Conservation (phyloP, 2,329 filamentous ascomycete genomes). For the Verticillium tricorpus region DNA sequence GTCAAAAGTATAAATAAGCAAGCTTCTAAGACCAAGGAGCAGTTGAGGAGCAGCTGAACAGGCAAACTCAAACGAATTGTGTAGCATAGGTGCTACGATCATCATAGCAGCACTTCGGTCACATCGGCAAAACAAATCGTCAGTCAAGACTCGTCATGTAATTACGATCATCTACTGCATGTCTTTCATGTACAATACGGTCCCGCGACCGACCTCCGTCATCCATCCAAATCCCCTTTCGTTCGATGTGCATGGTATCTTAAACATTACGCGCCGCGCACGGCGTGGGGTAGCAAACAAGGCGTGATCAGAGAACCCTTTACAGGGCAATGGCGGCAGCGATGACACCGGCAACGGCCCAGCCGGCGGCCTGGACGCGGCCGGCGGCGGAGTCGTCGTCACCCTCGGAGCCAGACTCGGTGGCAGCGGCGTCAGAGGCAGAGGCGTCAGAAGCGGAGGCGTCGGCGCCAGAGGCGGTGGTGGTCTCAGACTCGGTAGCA, state of each 20-base stretch:
- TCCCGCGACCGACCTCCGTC: background rate
- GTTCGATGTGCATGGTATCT: background rate
- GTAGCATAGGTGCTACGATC: no score
- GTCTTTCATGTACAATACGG: background rate
- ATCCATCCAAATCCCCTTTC: background rate
- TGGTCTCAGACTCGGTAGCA: constrained; percentile 8
- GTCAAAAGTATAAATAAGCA: no score
- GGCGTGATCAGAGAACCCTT: constrained; percentile 1
- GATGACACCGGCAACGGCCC: constrained; percentile 24
- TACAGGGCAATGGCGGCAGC: constrained; percentile 26
- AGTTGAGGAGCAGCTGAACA: no score
- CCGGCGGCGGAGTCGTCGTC: constrained; percentile 15
- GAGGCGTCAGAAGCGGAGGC: constrained; percentile 11
- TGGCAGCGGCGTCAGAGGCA: constrained; percentile 5
- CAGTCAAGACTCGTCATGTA: background rate
- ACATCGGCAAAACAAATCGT: no score
- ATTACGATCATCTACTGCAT: background rate
- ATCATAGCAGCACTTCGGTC: no score
- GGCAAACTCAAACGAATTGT: no score
- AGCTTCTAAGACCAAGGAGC: no score
- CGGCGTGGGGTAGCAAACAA: background rate
- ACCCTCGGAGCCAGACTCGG: background rate
- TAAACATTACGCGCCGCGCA: background rate
- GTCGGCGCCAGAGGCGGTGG: constrained; percentile 6
- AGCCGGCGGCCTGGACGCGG: constrained; percentile 20